Evolutionary conservation across 331 rosid genomes (phyloP).

Genomic region (Acacia concinna): DNA sequence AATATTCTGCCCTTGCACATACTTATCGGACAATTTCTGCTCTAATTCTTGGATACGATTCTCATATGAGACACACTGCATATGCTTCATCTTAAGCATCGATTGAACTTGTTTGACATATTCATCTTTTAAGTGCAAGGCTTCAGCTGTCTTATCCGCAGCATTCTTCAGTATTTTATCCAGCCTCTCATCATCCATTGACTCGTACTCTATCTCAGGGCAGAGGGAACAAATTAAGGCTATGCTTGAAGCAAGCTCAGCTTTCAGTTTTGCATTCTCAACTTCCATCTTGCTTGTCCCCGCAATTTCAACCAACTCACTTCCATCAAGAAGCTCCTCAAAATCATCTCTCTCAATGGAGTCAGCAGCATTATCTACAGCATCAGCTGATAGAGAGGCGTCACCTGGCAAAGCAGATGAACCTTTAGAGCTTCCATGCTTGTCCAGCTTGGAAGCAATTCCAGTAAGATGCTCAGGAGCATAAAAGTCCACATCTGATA

Average conservation of each 20-base stretch:
- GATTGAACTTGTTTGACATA: constrained; percentile 71
- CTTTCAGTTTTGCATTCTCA: constrained; percentile 97
- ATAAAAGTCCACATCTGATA: constrained; percentile 75
- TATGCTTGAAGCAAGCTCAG: constrained; percentile 90
- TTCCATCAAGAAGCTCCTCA: constrained; percentile 67
- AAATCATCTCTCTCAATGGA: constrained; percentile 52
- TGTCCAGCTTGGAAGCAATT: constrained; percentile 63
- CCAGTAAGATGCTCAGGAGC: constrained; percentile 84
- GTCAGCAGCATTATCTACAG: constrained; percentile 50
- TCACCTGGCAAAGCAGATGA: constrained; percentile 57
- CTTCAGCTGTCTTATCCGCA: constrained; percentile 81
- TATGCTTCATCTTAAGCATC: constrained; percentile 78
- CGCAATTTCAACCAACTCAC: constrained; percentile 85
- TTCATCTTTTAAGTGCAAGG: constrained; percentile 89
- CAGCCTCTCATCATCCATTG: constrained; percentile 67
- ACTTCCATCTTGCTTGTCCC: constrained; percentile 97
- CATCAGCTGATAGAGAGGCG: constrained; percentile 60
- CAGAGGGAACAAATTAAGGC: constrained; percentile 71
- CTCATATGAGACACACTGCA: constrained; percentile 81
- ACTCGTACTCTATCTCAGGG: constrained; percentile 63
- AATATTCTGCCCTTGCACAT: constrained; percentile 61
- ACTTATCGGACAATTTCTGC: constrained; percentile 78
- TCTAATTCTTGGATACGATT: constrained; percentile 95
- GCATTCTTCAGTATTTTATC: constrained; percentile 70
- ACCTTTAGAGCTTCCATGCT: constrained; percentile 56